These are phyloP conservation scores for Sambucus nigra DNA, from an alignment of 129 eudicot genomes.

Conservation along the genomic window DNA sequence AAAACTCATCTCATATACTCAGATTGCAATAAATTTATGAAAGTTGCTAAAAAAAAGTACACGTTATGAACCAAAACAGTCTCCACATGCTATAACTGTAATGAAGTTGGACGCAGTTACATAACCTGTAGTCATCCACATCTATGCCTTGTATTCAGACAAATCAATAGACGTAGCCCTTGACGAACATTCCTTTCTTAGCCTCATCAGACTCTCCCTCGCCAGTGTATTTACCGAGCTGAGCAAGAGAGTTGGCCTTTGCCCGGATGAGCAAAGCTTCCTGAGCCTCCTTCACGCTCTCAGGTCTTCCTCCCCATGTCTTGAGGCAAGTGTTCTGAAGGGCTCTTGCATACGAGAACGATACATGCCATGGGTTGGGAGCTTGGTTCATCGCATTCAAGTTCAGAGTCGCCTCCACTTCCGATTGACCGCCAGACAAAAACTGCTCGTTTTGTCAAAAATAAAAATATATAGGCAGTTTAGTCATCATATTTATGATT, in stretches of 20 bases:
- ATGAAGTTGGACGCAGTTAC: slow-evolving; percentile 17
- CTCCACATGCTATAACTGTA: slow-evolving; percentile 21
- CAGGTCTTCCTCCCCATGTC: slow-evolving; percentile 86
- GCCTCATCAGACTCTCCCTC: slow-evolving; percentile 81
- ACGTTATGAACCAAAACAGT: slow-evolving; percentile 37
- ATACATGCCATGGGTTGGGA: slow-evolving; percentile 93
- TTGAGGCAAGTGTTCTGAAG: slow-evolving; percentile 89
- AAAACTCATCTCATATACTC: background rate
- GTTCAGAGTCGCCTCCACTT: slow-evolving; percentile 77
- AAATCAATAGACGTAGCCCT: slow-evolving; percentile 60
- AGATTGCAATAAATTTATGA: background rate
- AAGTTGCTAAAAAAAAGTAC: slow-evolving; percentile 10
- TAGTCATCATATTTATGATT: background rate
- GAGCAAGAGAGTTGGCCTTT: slow-evolving; percentile 77
- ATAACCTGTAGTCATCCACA: background rate
- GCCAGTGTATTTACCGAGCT: slow-evolving; percentile 73
- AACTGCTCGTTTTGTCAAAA: slow-evolving; percentile 40
- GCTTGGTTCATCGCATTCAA: slow-evolving; percentile 82
- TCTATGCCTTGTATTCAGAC: slow-evolving; percentile 2
- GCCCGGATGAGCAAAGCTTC: slow-evolving; percentile 61
- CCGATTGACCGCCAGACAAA: slow-evolving; percentile 89
- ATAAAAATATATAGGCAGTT: background rate
- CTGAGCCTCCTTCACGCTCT: slow-evolving; percentile 82
- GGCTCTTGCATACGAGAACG: slow-evolving; percentile 81
- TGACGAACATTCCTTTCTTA: slow-evolving; percentile 58